phyloP scores from a whole-genome alignment of 129 eudicot genomes.

The Lactuca saligna region DNA sequence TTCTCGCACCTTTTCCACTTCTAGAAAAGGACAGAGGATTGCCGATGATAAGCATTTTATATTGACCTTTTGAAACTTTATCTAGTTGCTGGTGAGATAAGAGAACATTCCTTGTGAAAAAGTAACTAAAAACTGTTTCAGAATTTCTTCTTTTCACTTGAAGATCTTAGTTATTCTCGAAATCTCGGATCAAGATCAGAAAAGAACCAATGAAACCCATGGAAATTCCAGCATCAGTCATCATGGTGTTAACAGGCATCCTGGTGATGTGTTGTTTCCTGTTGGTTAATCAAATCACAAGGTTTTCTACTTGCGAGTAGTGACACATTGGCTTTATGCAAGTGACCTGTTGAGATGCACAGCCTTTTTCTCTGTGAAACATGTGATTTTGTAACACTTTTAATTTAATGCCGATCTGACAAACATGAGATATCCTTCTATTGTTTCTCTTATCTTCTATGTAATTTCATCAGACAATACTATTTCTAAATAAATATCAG shows the following conservation, averaged over 20 bases:
- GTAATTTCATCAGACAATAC: not conserved
- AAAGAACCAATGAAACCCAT: conserved; percentile 2
- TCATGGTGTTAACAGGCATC: conserved; percentile 18
- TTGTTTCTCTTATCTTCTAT: not conserved
- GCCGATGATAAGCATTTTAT: conserved; percentile 9
- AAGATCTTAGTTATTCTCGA: conserved; percentile 17
- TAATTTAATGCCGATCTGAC: not conserved
- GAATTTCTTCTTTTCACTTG: conserved; percentile 19
- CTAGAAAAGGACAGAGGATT: conserved; percentile 28
- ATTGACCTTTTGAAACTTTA: conserved; percentile 9
- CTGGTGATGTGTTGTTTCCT: conserved; percentile 16
- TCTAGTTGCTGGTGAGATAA: conserved; percentile 24
- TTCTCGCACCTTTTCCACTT: conserved; percentile 22
- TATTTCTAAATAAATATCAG: not conserved
- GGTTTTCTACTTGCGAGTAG: conserved; percentile 6
- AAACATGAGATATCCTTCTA: conserved; percentile 2
- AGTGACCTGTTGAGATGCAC: conserved; percentile 3
- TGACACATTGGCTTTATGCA: conserved; percentile 15
- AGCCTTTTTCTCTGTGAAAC: not conserved
- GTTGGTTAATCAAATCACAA: conserved; percentile 9
- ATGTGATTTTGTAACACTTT: conserved; percentile 8
- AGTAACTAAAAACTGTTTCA: conserved; percentile 16
- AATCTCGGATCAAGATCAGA: conserved; percentile 10
- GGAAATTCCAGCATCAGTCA: conserved; percentile 13
- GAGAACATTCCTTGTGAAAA: conserved; percentile 17